phyloP scores from a whole-genome alignment of 2,329 filamentous ascomycete species.

The Cadophora sp. region DNA sequence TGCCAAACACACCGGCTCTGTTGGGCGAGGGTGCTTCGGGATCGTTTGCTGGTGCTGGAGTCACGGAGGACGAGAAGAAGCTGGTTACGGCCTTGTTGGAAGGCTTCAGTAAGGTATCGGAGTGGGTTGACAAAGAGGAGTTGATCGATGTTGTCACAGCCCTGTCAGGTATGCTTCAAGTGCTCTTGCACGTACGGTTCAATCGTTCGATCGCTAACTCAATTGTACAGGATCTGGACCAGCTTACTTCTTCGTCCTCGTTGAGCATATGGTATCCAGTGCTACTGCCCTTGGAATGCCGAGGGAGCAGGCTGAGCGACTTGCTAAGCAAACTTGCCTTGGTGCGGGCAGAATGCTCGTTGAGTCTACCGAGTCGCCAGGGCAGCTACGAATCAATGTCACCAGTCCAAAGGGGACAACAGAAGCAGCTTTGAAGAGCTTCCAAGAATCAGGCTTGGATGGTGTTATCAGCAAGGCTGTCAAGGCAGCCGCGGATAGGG shows the following conservation, averaged over 20 bases:
- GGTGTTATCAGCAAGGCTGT: slow-evolving; percentile 18
- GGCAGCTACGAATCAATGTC: slow-evolving; percentile 19
- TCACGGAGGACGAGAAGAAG: slow-evolving; percentile 19
- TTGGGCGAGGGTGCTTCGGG: slow-evolving; percentile 20
- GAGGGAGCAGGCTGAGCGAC: slow-evolving; percentile 21
- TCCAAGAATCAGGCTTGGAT: slow-evolving; percentile 13
- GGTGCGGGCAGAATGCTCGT: slow-evolving; percentile 21
- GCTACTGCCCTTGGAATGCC: slow-evolving; percentile 18
- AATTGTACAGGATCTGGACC: slow-evolving; percentile 13
- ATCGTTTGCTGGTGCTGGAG: slow-evolving; percentile 18
- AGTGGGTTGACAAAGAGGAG: slow-evolving; percentile 20
- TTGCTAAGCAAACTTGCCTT: slow-evolving; percentile 22
- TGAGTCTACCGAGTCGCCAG: slow-evolving; percentile 17
- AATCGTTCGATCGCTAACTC: background rate
- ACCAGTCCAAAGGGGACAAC: slow-evolving; percentile 22
- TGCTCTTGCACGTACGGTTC: too few species aligned
- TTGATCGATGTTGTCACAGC: slow-evolving; percentile 23
- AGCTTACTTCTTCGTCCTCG: slow-evolving; percentile 21
- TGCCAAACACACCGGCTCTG: slow-evolving; percentile 21
- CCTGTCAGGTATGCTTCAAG: slow-evolving; percentile 15
- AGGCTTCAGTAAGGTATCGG: slow-evolving; percentile 19
- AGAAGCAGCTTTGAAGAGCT: slow-evolving; percentile 21
- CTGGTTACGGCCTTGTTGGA: slow-evolving; percentile 17
- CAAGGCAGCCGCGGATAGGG: slow-evolving; percentile 19
- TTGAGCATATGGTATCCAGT: slow-evolving; percentile 21